Percentiles rank a stretch among this genome's conserved stretches.
These are phyloP conservation scores for Oleoguttula mirabilis DNA, from an alignment of 495 filamentous ascomycete species.

Conservation along the genomic window DNA sequence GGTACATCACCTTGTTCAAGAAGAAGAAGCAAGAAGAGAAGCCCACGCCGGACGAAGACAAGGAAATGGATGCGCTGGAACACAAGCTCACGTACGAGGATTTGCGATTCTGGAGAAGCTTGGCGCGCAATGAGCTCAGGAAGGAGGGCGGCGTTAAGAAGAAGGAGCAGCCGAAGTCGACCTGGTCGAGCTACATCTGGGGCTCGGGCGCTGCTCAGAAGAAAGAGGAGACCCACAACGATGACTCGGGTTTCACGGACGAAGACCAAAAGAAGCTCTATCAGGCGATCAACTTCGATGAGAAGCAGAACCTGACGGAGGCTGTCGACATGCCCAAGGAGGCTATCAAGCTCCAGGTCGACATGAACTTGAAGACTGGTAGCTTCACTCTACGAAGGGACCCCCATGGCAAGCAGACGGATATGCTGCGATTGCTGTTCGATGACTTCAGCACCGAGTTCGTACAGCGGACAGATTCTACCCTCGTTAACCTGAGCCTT, in stretches of 20 bases:
- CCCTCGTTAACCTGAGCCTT: slow-evolving; percentile 75
- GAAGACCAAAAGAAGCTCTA: slow-evolving; percentile 94
- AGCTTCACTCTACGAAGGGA: slow-evolving; percentile 86
- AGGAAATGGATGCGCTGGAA: slow-evolving; percentile 65
- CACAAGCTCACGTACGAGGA: slow-evolving; percentile 89
- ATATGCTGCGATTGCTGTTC: slow-evolving; percentile 82
- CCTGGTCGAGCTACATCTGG: slow-evolving; percentile 84
- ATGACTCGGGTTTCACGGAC: slow-evolving; percentile 75
- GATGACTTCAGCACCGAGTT: slow-evolving; percentile 85
- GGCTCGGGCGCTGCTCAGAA: slow-evolving; percentile 35
- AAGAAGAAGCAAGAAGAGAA: slow-evolving; percentile 73
- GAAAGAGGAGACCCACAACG: slow-evolving; percentile 46
- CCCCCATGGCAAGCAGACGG: slow-evolving; percentile 64
- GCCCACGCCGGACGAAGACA: slow-evolving; percentile 52
- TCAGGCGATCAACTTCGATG: slow-evolving; percentile 94
- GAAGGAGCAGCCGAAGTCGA: slow-evolving; percentile 48
- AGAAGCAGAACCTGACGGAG: slow-evolving; percentile 79
- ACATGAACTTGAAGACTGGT: slow-evolving; percentile 78
- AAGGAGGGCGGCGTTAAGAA: slow-evolving; percentile 85
- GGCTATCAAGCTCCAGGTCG: slow-evolving; percentile 80
- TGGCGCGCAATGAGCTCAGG: slow-evolving; percentile 85
- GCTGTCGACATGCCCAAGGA: slow-evolving; percentile 81
- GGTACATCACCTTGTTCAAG: slow-evolving; percentile 91
- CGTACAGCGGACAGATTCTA: slow-evolving; percentile 77
- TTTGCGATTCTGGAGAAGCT: slow-evolving; percentile 87